phyloP scores from a whole-genome alignment of 805 yeast genomes.

The Cephaloascus fragrans region DNA sequence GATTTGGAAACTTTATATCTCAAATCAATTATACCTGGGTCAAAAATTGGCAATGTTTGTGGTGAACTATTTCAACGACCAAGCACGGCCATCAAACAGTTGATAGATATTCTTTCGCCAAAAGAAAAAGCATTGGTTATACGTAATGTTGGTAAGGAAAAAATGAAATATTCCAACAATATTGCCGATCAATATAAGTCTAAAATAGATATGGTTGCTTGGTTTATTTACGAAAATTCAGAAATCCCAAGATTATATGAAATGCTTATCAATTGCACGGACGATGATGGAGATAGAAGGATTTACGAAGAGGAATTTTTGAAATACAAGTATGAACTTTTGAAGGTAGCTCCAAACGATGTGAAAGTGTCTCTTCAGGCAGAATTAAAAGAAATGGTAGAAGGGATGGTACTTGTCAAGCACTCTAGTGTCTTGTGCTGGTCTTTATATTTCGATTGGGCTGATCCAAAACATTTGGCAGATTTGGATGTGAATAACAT shows the following conservation, averaged over 20 bases:
- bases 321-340: constrained; percentile 41
- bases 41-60: constrained; percentile 40
- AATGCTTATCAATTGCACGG: constrained; percentile 42
- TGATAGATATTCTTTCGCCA: constrained; percentile 26
- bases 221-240: constrained; percentile 41
- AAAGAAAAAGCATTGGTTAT: constrained; percentile 33
- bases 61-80: constrained; percentile 38
- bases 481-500: constrained; percentile 38
- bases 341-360: constrained; percentile 40
- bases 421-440: constrained; percentile 58
- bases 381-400: constrained; percentile 46
- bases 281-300: constrained; percentile 54
- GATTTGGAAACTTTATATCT: constrained; percentile 38
- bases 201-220: constrained; percentile 26
- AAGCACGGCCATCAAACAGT: constrained; percentile 31
- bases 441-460: constrained; percentile 67
- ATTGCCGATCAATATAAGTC: constrained; percentile 29
- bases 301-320: constrained; percentile 40
- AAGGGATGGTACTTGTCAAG: constrained; percentile 64
- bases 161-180: constrained; percentile 36
- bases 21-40: constrained; percentile 44
- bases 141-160: constrained; percentile 31
- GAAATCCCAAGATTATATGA: constrained; percentile 45
- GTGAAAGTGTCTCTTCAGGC: constrained; percentile 25
- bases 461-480: constrained; percentile 42